These are phyloP conservation scores for Litsea cubeba DNA, from an alignment of 164 flowering plant genomes.

Conservation along the genomic window DNA sequence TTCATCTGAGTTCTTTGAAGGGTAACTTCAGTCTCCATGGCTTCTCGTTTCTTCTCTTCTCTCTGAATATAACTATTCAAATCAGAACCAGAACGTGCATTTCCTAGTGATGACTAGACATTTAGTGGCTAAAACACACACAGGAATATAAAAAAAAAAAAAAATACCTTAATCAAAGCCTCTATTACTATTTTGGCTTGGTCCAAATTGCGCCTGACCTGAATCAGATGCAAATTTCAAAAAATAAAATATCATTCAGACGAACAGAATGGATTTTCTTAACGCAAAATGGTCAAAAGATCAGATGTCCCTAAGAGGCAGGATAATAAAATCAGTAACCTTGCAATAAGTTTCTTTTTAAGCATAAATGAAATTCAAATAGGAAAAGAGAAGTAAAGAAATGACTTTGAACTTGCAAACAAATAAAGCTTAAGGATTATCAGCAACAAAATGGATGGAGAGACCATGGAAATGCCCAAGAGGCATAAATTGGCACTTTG, in stretches of 20 bases:
- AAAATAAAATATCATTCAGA: slow-evolving; percentile 1
- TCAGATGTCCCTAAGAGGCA: background rate
- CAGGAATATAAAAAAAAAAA: background rate
- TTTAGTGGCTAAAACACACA: background rate
- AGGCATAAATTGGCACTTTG: background rate
- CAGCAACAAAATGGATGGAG: background rate
- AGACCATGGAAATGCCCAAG: background rate
- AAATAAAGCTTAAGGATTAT: background rate
- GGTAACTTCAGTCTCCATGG: slow-evolving; percentile 80
- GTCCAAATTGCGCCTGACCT: slow-evolving; percentile 97
- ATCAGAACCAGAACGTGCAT: slow-evolving; percentile 9
- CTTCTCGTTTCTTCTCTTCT: slow-evolving; percentile 95
- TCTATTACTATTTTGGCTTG: slow-evolving; percentile 85
- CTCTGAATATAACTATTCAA: slow-evolving; percentile 46
- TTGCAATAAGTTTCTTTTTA: too few species aligned
- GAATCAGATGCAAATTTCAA: slow-evolving; percentile 16
- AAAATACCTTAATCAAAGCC: slow-evolving; percentile 71
- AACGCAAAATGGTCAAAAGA: background rate
- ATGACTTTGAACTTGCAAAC: too few species aligned
- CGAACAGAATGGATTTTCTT: background rate
- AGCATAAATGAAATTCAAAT: too few species aligned
- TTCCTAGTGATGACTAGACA: background rate
- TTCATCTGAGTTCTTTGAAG: slow-evolving; percentile 84
- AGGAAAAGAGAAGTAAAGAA: background rate
- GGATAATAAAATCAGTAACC: background rate